Percentiles rank a stretch among this genome's conserved stretches.
These are phyloP conservation scores for Hypoxylon lenormandii DNA, from an alignment of 495 filamentous ascomycete genomes.

Conservation along the genomic window DNA sequence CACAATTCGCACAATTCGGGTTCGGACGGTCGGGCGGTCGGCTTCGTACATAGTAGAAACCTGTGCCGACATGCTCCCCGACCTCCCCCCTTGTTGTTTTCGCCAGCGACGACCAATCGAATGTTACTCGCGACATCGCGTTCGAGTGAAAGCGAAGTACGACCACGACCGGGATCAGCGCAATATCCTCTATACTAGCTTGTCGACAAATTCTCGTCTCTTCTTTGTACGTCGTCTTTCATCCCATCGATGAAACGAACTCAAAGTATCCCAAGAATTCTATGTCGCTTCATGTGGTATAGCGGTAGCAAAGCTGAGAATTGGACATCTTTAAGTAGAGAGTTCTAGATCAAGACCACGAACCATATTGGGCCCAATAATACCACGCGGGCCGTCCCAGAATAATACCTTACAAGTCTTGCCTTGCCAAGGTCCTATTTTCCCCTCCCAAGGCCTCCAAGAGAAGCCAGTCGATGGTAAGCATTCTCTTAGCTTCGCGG, in stretches of 20 bases:
- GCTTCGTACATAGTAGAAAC: not conserved
- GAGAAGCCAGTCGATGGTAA: conserved; percentile 31
- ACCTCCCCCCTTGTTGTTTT: not conserved
- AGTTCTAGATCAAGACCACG: not conserved
- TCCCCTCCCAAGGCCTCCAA: conserved; percentile 21
- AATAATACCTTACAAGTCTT: too few species aligned
- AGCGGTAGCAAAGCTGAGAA: not conserved
- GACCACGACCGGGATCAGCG: conserved; percentile 20
- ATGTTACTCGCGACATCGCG: conserved; percentile 38
- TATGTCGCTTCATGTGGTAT: conserved; percentile 1
- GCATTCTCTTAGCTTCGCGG: conserved; percentile 5
- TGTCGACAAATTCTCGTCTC: conserved; percentile 12
- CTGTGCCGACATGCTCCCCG: not conserved
- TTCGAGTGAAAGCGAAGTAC: conserved; percentile 12
- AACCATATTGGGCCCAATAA: conserved; percentile 8
- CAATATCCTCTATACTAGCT: conserved; percentile 19
- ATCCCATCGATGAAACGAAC: conserved; percentile 22
- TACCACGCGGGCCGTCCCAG: conserved; percentile 14
- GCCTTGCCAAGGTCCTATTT: conserved; percentile 9
- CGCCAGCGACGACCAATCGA: conserved; percentile 31
- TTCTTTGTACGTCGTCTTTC: conserved; percentile 28
- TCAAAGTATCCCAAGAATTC: conserved; percentile 12
- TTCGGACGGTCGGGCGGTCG: conserved; percentile 21
- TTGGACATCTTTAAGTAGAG: not conserved
- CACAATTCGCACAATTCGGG: conserved; percentile 18